These are phyloP conservation scores for Gliomastix tumulicola DNA, from an alignment of 2,329 filamentous ascomycete species.

Conservation along the genomic window DNA sequence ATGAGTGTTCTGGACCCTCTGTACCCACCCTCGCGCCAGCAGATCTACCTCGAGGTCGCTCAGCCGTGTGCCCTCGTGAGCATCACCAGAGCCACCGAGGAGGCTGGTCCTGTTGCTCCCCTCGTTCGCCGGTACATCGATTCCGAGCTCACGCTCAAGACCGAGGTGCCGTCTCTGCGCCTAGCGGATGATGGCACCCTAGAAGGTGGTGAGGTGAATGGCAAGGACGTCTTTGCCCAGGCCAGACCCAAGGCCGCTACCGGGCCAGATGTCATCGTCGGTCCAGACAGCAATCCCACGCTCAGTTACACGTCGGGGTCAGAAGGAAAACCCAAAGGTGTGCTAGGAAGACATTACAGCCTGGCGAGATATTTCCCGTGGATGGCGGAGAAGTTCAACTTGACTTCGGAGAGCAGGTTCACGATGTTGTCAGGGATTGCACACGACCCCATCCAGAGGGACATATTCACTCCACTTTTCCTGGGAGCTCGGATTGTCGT, in stretches of 20 bases:
- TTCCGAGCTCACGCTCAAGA: conserved; percentile 64
- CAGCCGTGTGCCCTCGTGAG: conserved; percentile 59
- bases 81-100: conserved; percentile 61
- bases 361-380: conserved; percentile 83
- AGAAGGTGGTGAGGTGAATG: conserved; percentile 58
- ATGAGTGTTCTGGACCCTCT: conserved; percentile 65
- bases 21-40: conserved; percentile 19
- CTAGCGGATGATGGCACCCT: conserved; percentile 66
- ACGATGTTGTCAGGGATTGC: conserved; percentile 82
- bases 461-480: conserved; percentile 90
- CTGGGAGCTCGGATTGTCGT: conserved; percentile 74
- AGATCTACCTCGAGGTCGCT: conserved; percentile 71
- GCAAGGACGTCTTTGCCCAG: conserved; percentile 58
- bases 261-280: conserved; percentile 74
- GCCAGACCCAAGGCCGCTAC: conserved; percentile 41
- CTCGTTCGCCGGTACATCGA: conserved; percentile 59
- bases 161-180: conserved; percentile 66
- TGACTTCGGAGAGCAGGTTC: conserved; percentile 67
- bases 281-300: conserved; percentile 77
- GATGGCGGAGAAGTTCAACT: conserved; percentile 81
- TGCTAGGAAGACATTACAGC: conserved; percentile 79
- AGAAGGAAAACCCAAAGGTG: conserved; percentile 80
- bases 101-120: conserved; percentile 37
- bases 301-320: conserved; percentile 65
- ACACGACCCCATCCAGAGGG: conserved; percentile 61